Percentiles rank a stretch among this genome's conserved stretches.
Evolutionary conservation across 306 rosid genomes (phyloP).

Genomic region (Citrullus colocynthis): DNA sequence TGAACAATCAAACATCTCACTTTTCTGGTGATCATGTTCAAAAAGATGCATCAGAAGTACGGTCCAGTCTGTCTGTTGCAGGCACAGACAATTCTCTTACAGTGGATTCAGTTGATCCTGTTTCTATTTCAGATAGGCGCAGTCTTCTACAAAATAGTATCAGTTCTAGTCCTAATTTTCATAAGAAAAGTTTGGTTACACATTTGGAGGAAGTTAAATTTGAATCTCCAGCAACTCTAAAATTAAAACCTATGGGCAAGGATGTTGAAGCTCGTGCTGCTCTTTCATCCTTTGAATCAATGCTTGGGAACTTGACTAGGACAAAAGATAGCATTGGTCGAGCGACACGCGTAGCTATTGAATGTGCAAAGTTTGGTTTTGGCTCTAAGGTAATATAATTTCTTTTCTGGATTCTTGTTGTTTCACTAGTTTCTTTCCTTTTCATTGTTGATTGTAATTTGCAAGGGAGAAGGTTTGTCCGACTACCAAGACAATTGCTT

Average conservation of each 20-base stretch:
- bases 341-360: constrained; percentile 86
- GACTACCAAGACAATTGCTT: neutral
- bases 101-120: constrained; percentile 40
- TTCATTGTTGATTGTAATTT: neutral
- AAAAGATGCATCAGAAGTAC: constrained; percentile 27
- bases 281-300: constrained; percentile 62
- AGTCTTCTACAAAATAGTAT: constrained; percentile 52
- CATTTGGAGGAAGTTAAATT: constrained; percentile 33
- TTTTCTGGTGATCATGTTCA: constrained; percentile 36
- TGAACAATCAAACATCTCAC: constrained; percentile 36
- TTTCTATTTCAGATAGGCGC: constrained; percentile 64
- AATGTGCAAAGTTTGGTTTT: constrained; percentile 80
- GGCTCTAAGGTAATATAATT: constrained; percentile 57
- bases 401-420: neutral
- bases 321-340: constrained; percentile 96
- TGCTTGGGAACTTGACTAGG: constrained; percentile 74
- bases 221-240: constrained; percentile 33
- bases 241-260: constrained; percentile 45
- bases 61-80: constrained; percentile 47
- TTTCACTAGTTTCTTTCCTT: neutral
- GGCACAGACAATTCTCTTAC: constrained; percentile 54
- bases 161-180: constrained; percentile 67
- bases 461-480: neutral
- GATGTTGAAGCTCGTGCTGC: constrained; percentile 57
- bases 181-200: constrained; percentile 28